These are phyloP conservation scores for Russula dissimulans DNA, from an alignment of 768 basidiomycete genomes.

Conservation along the genomic window DNA sequence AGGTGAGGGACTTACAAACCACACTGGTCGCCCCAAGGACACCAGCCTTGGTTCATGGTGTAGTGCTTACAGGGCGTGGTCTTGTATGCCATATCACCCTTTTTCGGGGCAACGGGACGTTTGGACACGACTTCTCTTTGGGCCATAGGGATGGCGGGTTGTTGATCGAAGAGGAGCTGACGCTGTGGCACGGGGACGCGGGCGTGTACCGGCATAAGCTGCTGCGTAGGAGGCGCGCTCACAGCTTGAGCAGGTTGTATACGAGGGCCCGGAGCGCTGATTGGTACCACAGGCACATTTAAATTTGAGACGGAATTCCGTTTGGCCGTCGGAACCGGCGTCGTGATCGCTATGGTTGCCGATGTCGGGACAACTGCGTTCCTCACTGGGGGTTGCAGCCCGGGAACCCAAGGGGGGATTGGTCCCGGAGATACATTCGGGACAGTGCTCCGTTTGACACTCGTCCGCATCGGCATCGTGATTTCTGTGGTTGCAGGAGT, in stretches of 20 bases:
- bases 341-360: too few species aligned
- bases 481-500: too few species aligned
- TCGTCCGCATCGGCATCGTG: too few species aligned
- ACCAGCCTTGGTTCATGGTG: slow-evolving; percentile 7
- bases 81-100: slow-evolving; percentile 4
- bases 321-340: background rate
- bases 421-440: too few species aligned
- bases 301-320: background rate
- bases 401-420: too few species aligned
- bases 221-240: background rate
- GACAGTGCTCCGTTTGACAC: too few species aligned
- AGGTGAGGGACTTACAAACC: slow-evolving; percentile 1
- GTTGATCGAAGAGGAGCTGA: background rate
- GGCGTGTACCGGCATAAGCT: too few species aligned
- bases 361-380: too few species aligned
- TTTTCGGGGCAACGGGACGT: background rate
- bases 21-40: slow-evolving; percentile 10
- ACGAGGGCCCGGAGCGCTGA: background rate
- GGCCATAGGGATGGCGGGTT: background rate
- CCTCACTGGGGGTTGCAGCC: too few species aligned
- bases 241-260: background rate
- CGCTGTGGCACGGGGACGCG: too few species aligned
- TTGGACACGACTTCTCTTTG: background rate
- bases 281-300: background rate
- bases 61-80: slow-evolving; percentile 9